Percentiles rank a stretch among this genome's conserved stretches.
Conservation (phyloP, 345 rosid genomes). For the Eucalyptus fibrosa region DNA sequence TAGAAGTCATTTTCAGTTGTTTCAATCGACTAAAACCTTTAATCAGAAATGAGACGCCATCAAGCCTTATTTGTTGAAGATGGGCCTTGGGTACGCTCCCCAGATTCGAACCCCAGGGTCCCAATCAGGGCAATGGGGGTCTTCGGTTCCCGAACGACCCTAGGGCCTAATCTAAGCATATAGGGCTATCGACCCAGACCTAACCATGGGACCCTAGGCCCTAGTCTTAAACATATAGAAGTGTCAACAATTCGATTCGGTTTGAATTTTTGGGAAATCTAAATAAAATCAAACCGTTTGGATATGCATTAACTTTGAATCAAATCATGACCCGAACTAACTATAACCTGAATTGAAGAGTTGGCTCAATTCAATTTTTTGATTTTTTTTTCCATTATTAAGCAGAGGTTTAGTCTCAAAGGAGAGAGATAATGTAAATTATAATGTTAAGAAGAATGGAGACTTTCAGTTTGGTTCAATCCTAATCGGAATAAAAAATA, state of each 20-base stretch:
- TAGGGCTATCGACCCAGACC: not conserved
- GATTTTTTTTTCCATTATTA: no score
- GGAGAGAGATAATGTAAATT: not conserved
- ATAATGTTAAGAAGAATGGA: not conserved
- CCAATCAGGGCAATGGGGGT: not conserved
- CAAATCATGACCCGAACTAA: no score
- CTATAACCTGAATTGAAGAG: no score
- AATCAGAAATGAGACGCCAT: not conserved
- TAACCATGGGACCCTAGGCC: not conserved
- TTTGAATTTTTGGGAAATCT: fast-evolving
- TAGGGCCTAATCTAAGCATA: not conserved
- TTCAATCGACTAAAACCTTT: not conserved
- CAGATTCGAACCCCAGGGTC: not conserved
- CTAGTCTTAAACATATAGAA: not conserved
- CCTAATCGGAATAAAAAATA: no score
- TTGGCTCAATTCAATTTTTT: no score
- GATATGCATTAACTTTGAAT: no score
- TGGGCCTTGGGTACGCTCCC: not conserved
- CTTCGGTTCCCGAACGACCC: not conserved
- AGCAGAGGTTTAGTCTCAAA: not conserved
- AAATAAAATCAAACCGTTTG: fast-evolving
- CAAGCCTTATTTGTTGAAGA: not conserved
- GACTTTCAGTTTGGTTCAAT: not conserved
- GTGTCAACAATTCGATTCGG: no score
- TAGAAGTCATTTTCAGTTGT: not conserved